Base-by-base conservation (phyloP, 2,329 filamentous ascomycete species). In the Monascus ruber region DNA sequence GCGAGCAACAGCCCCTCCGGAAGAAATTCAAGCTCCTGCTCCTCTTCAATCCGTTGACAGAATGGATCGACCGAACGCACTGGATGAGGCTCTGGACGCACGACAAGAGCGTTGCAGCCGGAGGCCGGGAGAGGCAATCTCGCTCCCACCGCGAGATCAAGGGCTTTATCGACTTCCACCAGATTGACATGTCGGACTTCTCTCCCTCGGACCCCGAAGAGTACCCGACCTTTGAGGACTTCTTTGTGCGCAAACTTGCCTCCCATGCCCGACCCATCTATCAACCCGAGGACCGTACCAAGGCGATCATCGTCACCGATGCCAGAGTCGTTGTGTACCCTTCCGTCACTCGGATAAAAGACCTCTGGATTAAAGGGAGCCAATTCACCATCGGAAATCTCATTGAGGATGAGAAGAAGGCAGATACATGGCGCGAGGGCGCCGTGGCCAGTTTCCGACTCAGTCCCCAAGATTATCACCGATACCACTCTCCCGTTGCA, bases 401-500 rank as follows among this genome's bases (percentile, higher is more conserved):
- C 1, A 49, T 67, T 5, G 56, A 56, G 41, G 59, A 63, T 39
- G 46, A 44, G 26, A 46, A 60, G 7, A 44, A 61, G 0, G 59
- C 56, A 4, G 42, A 47, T n/a, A 42, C 46, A 24, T 69, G 62
- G 40, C 48, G 48, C 4, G 52, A 60, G 10, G 62, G 56, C 1
- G 50, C 59, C 0, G 50, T 69, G 6, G 65, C 64, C 4, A 65
- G 62, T 39, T 67, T 66, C 40, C 55, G 63, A 4, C 48, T 70
- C 2, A 61, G 56, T 25, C 64, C 64, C 7, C 65, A 69, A 51
- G 65, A 69, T 46, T 69, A 69, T 42, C 66, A 70, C 45, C 57
- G 66, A 4, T 70, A 63, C 43, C 66, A 69, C 49, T 60, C 58
- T 3, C 67, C 66, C 3, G 63, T 69, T 3, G 51, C 50, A 0